Conservation (phyloP, 2,329 filamentous ascomycete genomes). For the Graphilbum sp. region DNA sequence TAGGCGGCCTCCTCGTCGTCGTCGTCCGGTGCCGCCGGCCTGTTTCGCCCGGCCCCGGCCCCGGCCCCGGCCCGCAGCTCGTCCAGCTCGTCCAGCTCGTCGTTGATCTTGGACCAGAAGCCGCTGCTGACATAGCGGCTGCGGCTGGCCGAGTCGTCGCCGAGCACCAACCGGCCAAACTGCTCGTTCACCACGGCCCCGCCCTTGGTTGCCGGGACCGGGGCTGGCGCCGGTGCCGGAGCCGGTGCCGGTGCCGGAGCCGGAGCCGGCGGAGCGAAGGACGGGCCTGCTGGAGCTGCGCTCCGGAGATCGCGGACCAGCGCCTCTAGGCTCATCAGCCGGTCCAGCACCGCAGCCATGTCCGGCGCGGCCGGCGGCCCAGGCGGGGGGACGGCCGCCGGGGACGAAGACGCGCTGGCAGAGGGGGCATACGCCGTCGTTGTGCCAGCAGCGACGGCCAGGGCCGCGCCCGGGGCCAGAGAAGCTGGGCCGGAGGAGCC, state of each 20-base stretch:
- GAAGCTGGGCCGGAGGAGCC: background rate
- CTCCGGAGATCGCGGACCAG: slow-evolving; percentile 31
- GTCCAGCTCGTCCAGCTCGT: slow-evolving; percentile 30
- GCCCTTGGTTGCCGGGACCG: background rate
- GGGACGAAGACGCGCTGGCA: no score
- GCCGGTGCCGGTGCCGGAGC: background rate
- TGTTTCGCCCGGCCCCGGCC: no score
- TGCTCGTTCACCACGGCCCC: slow-evolving; percentile 19
- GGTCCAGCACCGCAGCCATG: slow-evolving; percentile 26
- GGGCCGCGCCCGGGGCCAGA: no score
- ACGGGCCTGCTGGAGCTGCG: slow-evolving; percentile 1
- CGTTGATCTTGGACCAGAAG: slow-evolving; percentile 39
- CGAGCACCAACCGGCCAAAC: slow-evolving; percentile 30
- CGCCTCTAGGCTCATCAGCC: slow-evolving; percentile 29
- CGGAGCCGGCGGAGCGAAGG: no score
- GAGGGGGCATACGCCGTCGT: no score
- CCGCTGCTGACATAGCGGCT: slow-evolving; percentile 33
- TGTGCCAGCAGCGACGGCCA: no score
- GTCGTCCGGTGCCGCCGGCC: no score
- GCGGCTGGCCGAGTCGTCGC: slow-evolving; percentile 19
- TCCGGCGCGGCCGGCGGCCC: slow-evolving; percentile 10
- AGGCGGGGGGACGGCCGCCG: no score
- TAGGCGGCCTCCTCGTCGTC: no score
- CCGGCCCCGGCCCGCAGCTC: slow-evolving; percentile 19
- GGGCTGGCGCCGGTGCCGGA: background rate